Evolutionary conservation across 2,329 filamentous ascomycete genomes (phyloP).

Genomic region (Rhinocladiella mackenziei): DNA sequence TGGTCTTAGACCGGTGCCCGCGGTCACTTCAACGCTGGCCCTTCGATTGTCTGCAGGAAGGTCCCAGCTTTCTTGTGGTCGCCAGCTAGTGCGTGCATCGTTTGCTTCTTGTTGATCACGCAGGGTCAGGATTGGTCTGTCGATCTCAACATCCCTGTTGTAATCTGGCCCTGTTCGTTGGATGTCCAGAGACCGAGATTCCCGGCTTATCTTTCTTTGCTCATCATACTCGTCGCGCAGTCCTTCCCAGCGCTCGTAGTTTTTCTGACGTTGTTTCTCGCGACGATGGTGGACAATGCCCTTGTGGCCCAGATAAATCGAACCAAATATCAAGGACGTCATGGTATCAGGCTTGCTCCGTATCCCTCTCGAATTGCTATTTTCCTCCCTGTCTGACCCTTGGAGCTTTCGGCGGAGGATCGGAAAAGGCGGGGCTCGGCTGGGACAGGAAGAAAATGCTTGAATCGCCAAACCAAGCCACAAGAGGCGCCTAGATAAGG

Average conservation of each 20-base stretch:
- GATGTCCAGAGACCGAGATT: conserved; percentile 26
- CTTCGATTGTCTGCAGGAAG: conserved; percentile 10
- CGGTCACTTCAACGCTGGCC: conserved; percentile 21
- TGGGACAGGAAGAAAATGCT: neutral
- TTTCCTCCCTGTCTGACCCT: neutral
- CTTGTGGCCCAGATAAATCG: conserved; percentile 28
- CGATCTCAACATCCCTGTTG: conserved; percentile 3
- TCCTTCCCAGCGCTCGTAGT: conserved; percentile 30
- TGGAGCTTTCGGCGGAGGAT: neutral
- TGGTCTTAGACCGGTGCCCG: conserved; percentile 17
- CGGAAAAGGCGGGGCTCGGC: conserved; percentile 11
- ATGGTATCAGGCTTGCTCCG: conserved; percentile 13
- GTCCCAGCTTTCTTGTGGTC: conserved; percentile 26
- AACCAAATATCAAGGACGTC: conserved; percentile 29
- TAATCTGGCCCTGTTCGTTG: conserved; percentile 23
- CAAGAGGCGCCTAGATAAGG: neutral
- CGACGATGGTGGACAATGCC: conserved; percentile 20
- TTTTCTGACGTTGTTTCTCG: conserved; percentile 29
- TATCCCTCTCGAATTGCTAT: neutral
- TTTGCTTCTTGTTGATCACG: conserved; percentile 30
- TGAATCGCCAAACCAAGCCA: neutral
- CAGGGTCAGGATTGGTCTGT: conserved; percentile 24
- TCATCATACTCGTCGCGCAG: conserved; percentile 29
- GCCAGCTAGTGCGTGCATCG: conserved; percentile 27
- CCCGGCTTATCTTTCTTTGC: conserved; percentile 23